phyloP scores from a whole-genome alignment of 2,329 filamentous ascomycete species.

The Periconia macrospinosa region DNA sequence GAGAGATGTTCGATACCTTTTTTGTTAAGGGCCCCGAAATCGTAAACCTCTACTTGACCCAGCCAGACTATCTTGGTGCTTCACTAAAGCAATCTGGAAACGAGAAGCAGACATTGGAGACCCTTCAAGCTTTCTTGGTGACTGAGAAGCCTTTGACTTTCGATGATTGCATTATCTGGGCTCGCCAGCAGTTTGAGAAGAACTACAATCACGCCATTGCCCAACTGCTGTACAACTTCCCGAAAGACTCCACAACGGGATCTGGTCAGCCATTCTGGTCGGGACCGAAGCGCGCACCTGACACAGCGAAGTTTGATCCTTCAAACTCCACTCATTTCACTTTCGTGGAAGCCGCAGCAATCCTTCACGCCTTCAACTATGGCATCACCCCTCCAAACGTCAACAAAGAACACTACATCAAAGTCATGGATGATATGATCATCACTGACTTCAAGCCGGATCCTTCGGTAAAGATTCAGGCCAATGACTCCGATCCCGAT shows the following conservation, averaged over 20 bases:
- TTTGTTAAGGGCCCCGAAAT: conserved; percentile 94
- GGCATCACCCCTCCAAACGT: conserved; percentile 83
- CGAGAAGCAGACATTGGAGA: conserved; percentile 91
- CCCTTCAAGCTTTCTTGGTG: conserved; percentile 84
- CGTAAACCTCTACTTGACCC: conserved; percentile 89
- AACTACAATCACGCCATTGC: conserved; percentile 97
- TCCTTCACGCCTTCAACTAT: conserved; percentile 97
- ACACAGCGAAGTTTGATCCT: conserved; percentile 84
- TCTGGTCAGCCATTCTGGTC: conserved; percentile 95
- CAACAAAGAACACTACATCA: conserved; percentile 71
- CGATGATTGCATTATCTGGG: conserved; percentile 97
- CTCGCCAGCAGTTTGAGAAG: conserved; percentile 88
- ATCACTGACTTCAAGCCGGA: conserved; percentile 93
- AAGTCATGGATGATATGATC: conserved; percentile 88
- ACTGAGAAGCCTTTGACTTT: conserved; percentile 89
- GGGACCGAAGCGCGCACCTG: conserved; percentile 93
- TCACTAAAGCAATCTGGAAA: conserved; percentile 92
- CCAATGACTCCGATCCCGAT: conserved; percentile 91
- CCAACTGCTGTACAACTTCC: conserved; percentile 95
- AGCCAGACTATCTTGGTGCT: conserved; percentile 85
- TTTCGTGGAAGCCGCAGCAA: conserved; percentile 85
- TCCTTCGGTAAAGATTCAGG: conserved; percentile 92
- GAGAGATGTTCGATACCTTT: conserved; percentile 90
- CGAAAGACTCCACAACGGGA: conserved; percentile 87
- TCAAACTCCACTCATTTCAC: conserved; percentile 83